Conservation (phyloP, 768 basidiomycete species). For the Termitomyces bulborhizus region DNA sequence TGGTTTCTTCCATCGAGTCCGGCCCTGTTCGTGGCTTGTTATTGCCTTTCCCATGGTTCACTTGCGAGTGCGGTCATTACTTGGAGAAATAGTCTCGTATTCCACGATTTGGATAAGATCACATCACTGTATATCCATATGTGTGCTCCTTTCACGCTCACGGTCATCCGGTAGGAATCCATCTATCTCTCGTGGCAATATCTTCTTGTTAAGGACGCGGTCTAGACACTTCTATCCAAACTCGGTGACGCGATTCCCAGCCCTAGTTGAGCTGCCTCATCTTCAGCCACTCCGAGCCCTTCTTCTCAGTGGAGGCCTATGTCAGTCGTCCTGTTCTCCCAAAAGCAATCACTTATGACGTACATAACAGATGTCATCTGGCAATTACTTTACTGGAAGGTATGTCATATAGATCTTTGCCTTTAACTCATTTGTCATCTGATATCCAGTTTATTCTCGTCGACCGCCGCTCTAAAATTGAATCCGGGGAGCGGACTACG, state of each 20-base stretch:
- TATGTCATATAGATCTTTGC: constrained; percentile 16
- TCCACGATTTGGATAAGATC: constrained; percentile 96
- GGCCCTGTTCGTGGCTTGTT: constrained; percentile 84
- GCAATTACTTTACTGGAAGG: constrained; percentile 95
- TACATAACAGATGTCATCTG: constrained; percentile 70
- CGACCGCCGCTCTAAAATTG: constrained; percentile 83
- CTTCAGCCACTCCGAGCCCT: constrained; percentile 68
- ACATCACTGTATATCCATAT: constrained; percentile 94
- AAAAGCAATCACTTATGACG: constrained; percentile 2
- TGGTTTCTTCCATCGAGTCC: constrained; percentile 82
- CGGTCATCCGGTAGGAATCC: constrained; percentile 71
- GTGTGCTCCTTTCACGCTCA: constrained; percentile 87
- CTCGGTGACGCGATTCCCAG: constrained; percentile 80
- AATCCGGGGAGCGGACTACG: constrained; percentile 86
- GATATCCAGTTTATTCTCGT: constrained; percentile 69
- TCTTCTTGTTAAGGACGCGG: not conserved
- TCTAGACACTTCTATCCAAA: constrained; percentile 85
- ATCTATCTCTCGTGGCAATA: not conserved
- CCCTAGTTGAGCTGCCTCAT: constrained; percentile 61
- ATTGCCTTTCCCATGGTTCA: constrained; percentile 86
- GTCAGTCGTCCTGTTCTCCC: constrained; percentile 38
- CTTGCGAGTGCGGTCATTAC: constrained; percentile 94
- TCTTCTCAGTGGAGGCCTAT: constrained; percentile 76
- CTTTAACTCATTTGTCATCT: constrained; percentile 1
- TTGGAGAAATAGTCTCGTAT: constrained; percentile 97